These are phyloP conservation scores for Vitis cinerea DNA, from an alignment of 164 flowering plant genomes.

Conservation along the genomic window DNA sequence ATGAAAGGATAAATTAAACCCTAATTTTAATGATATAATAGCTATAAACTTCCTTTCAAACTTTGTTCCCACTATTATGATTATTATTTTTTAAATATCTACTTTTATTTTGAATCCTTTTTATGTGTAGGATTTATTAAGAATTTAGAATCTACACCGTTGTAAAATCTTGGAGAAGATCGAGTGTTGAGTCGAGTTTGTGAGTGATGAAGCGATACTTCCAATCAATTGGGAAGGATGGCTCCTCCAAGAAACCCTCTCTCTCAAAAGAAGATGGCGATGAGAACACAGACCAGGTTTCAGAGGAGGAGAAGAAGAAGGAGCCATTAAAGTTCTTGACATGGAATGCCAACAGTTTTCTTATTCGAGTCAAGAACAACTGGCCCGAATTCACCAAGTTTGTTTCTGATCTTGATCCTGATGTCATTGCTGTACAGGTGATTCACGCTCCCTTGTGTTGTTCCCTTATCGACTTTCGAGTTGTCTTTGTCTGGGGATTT, in stretches of 20 bases:
- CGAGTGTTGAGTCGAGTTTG: neutral
- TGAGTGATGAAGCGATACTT: slow-evolving; percentile 81
- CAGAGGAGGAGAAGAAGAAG: slow-evolving; percentile 23
- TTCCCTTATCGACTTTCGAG: neutral
- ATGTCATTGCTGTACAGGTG: slow-evolving; percentile 93
- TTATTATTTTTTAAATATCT: too few species aligned
- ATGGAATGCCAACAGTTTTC: slow-evolving; percentile 97
- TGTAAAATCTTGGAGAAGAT: too few species aligned
- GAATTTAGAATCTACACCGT: too few species aligned
- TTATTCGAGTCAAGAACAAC: slow-evolving; percentile 83
- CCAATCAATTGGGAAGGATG: slow-evolving; percentile 77
- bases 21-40: too few species aligned
- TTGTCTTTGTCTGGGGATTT: neutral
- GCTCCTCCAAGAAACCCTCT: slow-evolving; percentile 59
- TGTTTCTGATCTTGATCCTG: slow-evolving; percentile 66
- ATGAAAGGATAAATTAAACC: too few species aligned
- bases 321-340: slow-evolving; percentile 86
- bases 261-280: slow-evolving; percentile 29
- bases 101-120: too few species aligned
- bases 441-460: neutral
- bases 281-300: neutral
- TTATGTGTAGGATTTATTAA: too few species aligned
- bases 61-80: too few species aligned
- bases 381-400: slow-evolving; percentile 78
- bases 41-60: too few species aligned